Base-by-base conservation (phyloP, 345 rosid species). In the Mallotus nudiflorus region DNA sequence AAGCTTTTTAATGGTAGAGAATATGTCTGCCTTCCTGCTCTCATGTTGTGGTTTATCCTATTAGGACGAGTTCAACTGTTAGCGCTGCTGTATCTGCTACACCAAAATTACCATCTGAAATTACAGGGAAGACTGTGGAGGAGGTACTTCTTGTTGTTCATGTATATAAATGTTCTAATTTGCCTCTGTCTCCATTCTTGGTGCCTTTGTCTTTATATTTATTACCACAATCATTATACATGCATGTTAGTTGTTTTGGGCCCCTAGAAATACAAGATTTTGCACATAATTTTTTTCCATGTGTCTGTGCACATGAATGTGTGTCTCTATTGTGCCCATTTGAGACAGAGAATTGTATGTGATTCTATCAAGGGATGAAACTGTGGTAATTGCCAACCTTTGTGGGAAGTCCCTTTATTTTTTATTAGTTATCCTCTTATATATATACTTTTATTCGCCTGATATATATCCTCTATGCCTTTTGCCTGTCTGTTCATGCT, bases 121-220 rank as follows among this genome's bases (percentile, higher is more conserved):
- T 92, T 27, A 84, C 86, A 39, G 99, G 98, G 72, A 89, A 87
- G 85, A 87, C 92, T 58, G 96, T 92, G 65, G 99, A 96, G 80
- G 99, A 92, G 98, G 99, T 90, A 71, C n/a, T 50, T 42, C 46
- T 42, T 42, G 4, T 5, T 42, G 13, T 42, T 62, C 28, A 64
- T 27, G 9, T 19, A 27, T 46, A 46, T 48, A 9, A 50, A 25
- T 27, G 27, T 6, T 40, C 22, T 68, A 5, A 37, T 44, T 20
- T 57, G n/a, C 40, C 13, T 20, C 31, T 70, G n/a, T 44, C 39
- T 69, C 22, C 39, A 44, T 27, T 18, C 24, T 48, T 49, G 25
- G 45, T 45, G 9, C 29, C 69, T 19, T 40, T 14, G 8, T 24
- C 24, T 59, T 63, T 70, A n/a, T 37, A 37, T 37, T 59, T 59